Conservation (phyloP, 1,284 basidiomycete genomes). For the Trametes polyzona region DNA sequence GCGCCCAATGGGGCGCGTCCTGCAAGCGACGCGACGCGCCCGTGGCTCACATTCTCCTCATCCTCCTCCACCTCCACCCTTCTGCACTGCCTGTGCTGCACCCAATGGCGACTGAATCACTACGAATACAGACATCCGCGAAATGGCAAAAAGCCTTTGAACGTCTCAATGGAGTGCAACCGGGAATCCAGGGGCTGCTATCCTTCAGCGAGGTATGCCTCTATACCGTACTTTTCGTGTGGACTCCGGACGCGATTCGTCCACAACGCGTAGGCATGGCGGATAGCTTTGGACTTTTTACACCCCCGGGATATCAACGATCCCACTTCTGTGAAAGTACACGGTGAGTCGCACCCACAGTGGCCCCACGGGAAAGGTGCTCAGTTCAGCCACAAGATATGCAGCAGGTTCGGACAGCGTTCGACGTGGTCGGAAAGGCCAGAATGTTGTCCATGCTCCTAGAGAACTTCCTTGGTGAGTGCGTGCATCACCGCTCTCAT, state of each 20-base stretch:
- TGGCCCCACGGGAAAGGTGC: background rate
- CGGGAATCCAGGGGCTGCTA: conserved; percentile 69
- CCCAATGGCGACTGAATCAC: conserved; percentile 20
- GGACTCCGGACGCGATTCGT: background rate
- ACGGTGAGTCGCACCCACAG: conserved; percentile 36
- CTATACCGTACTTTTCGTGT: background rate
- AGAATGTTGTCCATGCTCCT: conserved; percentile 63
- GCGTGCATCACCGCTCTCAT: background rate
- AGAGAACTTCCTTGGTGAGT: conserved; percentile 68
- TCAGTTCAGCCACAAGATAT: conserved; percentile 44
- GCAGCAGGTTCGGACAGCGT: conserved; percentile 52
- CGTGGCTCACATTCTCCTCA: background rate
- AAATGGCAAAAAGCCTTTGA: conserved; percentile 76
- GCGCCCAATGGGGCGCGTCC: conserved; percentile 1
- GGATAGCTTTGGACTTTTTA: conserved; percentile 56
- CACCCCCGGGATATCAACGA: conserved; percentile 58
- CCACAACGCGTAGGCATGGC: conserved; percentile 59
- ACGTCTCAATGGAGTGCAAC: conserved; percentile 62
- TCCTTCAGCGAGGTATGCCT: conserved; percentile 61
- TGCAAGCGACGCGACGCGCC: conserved; percentile 18
- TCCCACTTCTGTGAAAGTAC: conserved; percentile 36
- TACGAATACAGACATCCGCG: conserved; percentile 59
- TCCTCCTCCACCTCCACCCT: background rate
- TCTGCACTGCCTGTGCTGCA: background rate
- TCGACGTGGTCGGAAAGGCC: conserved; percentile 57